A percentile compares a stretch with the other conserved stretches of the same genome.
These are phyloP conservation scores for Alnus glutinosa DNA, from an alignment of 306 rosid species.

Conservation along the genomic window DNA sequence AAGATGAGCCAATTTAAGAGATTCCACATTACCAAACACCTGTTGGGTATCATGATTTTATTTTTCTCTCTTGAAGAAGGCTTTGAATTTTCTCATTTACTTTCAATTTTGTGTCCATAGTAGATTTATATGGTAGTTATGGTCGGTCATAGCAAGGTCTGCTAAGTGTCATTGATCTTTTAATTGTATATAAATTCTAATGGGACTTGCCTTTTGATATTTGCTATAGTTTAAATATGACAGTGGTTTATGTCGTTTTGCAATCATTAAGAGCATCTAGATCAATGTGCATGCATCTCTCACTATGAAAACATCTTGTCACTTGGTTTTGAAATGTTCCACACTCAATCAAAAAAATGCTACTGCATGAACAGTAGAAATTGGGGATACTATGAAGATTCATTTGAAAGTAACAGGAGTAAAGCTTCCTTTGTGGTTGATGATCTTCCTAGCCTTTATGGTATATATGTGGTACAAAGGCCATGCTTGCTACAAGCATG, in stretches of 20 bases:
- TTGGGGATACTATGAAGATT: neutral
- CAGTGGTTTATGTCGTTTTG: neutral
- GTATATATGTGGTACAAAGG: constrained; percentile 9
- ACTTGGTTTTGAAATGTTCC: neutral
- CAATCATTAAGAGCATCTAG: neutral
- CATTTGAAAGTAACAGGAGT: neutral
- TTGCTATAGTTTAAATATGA: neutral
- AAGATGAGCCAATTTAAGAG: no score
- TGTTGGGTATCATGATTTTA: neutral
- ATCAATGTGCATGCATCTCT: neutral
- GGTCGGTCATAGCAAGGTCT: neutral
- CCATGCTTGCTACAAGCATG: constrained; percentile 10
- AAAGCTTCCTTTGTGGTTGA: constrained; percentile 13
- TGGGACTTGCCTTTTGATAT: neutral
- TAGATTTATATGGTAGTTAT: neutral
- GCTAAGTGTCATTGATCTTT: neutral
- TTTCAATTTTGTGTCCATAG: neutral
- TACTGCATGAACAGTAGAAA: neutral
- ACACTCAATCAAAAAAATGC: neutral
- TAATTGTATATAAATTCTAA: neutral
- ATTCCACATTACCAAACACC: no score
- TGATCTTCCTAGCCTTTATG: neutral
- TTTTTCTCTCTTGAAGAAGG: neutral
- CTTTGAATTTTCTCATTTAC: neutral
- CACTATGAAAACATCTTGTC: neutral